A percentile compares a stretch with the other conserved stretches of the same genome.
Evolutionary conservation across 495 filamentous ascomycete species (phyloP).

Genomic region (Penicillium fimorum): DNA sequence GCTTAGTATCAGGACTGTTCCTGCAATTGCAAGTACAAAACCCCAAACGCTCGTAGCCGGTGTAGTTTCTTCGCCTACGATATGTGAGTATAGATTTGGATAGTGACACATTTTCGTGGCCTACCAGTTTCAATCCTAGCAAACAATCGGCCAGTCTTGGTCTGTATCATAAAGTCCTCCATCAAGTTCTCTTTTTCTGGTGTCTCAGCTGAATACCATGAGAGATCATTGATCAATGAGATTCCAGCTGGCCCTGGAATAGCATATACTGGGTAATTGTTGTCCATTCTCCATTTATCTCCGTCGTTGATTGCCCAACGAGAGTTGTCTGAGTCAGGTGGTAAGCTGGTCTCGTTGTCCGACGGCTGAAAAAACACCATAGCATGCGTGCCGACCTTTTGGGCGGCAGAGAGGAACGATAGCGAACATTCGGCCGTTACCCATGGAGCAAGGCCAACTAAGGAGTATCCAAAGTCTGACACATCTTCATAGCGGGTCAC

Average conservation of each 20-base stretch:
- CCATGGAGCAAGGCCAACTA: slow-evolving; percentile 92
- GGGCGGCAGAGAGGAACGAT: slow-evolving; percentile 65
- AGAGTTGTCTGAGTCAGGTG: slow-evolving; percentile 57
- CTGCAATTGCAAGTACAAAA: slow-evolving; percentile 78
- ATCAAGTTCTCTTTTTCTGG: slow-evolving; percentile 28
- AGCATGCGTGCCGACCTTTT: slow-evolving; percentile 53
- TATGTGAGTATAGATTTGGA: not conserved
- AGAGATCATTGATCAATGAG: slow-evolving; percentile 67
- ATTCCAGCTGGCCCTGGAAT: slow-evolving; percentile 64
- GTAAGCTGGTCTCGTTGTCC: slow-evolving; percentile 49
- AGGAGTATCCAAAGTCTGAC: slow-evolving; percentile 49
- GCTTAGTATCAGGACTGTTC: slow-evolving; percentile 64
- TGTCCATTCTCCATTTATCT: slow-evolving; percentile 59
- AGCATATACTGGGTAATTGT: slow-evolving; percentile 79
- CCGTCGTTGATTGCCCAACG: slow-evolving; percentile 68
- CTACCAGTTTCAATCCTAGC: slow-evolving; percentile 60
- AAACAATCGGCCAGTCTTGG: slow-evolving; percentile 57
- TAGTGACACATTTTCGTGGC: slow-evolving; percentile 22
- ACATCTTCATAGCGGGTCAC: slow-evolving; percentile 70
- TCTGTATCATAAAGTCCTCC: slow-evolving; percentile 36
- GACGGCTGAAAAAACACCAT: slow-evolving; percentile 75
- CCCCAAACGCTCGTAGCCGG: slow-evolving; percentile 70
- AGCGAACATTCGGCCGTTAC: slow-evolving; percentile 64
- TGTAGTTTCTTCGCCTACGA: slow-evolving; percentile 24
- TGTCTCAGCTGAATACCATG: slow-evolving; percentile 71